These are phyloP conservation scores for Torulaspora quercuum DNA, from an alignment of 805 yeast genomes.

Conservation along the genomic window DNA sequence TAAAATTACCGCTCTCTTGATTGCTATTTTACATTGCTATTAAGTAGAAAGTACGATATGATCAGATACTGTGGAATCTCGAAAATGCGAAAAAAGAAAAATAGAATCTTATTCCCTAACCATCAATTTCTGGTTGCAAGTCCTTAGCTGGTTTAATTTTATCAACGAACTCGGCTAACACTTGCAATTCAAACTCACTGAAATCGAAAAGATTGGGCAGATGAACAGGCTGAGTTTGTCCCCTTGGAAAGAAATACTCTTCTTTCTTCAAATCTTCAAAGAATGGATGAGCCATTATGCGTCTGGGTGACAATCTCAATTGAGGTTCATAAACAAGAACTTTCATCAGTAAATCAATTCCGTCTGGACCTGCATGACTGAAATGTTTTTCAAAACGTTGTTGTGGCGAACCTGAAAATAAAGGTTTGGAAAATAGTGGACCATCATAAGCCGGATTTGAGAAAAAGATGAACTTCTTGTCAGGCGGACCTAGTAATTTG, in stretches of 20 bases:
- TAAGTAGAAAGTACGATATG: conserved; percentile 6
- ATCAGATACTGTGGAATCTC: too few relatives aligned
- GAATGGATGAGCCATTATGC: conserved; percentile 82
- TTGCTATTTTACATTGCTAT: conserved; percentile 17
- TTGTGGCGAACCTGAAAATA: conserved; percentile 53
- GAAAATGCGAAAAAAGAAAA: conserved; percentile 5
- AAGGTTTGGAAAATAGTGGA: conserved; percentile 63
- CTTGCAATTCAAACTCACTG: conserved; percentile 61
- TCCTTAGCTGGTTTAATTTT: conserved; percentile 20
- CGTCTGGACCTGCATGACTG: conserved; percentile 77
- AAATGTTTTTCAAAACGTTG: conserved; percentile 63
- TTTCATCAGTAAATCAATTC: conserved; percentile 75
- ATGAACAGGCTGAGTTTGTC: conserved; percentile 42
- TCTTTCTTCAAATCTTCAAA: conserved; percentile 77
- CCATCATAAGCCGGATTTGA: conserved; percentile 76
- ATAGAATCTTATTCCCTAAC: conserved; percentile 3
- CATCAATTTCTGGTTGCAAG: conserved; percentile 4
- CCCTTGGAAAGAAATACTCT: conserved; percentile 53
- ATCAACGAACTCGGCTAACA: conserved; percentile 36
- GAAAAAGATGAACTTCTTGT: conserved; percentile 62
- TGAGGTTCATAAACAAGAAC: conserved; percentile 91
- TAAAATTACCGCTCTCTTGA: conserved; percentile 5
- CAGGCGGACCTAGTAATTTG: conserved; percentile 87
- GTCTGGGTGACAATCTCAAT: conserved; percentile 70
- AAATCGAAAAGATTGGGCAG: conserved; percentile 61